A percentile compares a stretch with the other conserved stretches of the same genome.
Evolutionary conservation across 371 early-diverging fungal species (phyloP).

Genomic region (Caulochytrium protostelioides): DNA sequence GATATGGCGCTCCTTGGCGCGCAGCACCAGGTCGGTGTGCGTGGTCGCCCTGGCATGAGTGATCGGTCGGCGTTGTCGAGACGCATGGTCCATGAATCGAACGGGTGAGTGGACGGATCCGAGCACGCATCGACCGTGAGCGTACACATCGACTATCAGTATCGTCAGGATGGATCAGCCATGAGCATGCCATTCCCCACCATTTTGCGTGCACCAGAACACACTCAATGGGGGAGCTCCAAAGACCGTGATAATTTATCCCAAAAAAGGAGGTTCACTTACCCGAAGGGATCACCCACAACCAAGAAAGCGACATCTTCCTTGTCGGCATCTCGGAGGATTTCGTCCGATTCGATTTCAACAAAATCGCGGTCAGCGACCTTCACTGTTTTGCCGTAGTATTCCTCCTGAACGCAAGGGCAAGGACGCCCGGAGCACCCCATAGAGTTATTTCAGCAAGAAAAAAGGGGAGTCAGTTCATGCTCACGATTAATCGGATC

Average conservation of each 20-base stretch:
- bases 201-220: too few species aligned
- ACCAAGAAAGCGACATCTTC: slow-evolving; percentile 91
- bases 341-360: slow-evolving; percentile 74
- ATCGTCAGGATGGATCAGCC: too few species aligned
- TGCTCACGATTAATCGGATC: too few species aligned
- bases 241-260: neutral
- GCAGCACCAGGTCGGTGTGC: slow-evolving; percentile 90
- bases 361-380: slow-evolving; percentile 92
- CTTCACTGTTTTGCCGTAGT: slow-evolving; percentile 61
- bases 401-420: slow-evolving; percentile 43
- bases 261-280: slow-evolving; percentile 3
- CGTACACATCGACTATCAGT: too few species aligned
- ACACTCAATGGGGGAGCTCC: too few species aligned
- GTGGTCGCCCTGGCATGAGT: slow-evolving; percentile 74
- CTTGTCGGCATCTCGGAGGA: slow-evolving; percentile 67
- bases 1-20: slow-evolving; percentile 73
- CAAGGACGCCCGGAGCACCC: too few species aligned
- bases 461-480: too few species aligned
- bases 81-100: too few species aligned
- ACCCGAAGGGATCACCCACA: slow-evolving; percentile 96
- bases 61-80: neutral
- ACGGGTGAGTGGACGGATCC: too few species aligned
- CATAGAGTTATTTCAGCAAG: too few species aligned
- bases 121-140: too few species aligned
- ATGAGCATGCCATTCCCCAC: too few species aligned